Conservation (phyloP, 176 grass and related monocot genomes). For the Avena insularis region DNA sequence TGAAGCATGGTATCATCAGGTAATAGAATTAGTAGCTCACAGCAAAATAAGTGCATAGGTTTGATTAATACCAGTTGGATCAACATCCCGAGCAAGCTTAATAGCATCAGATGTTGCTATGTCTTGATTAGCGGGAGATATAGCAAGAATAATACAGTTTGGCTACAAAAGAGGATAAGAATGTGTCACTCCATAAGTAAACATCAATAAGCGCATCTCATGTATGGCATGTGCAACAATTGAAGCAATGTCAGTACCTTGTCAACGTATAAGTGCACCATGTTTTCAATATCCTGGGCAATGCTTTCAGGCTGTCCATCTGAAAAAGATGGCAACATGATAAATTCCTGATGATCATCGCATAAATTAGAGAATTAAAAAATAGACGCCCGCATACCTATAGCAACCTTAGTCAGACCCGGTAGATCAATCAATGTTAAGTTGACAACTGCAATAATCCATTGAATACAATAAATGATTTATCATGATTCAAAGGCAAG, state of each 20-base stretch:
- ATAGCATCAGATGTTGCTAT: slow-evolving; percentile 98
- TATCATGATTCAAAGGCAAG: not conserved
- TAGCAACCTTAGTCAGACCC: slow-evolving; percentile 88
- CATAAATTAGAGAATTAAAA: slow-evolving; percentile 26
- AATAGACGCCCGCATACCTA: slow-evolving; percentile 56
- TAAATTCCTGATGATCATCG: slow-evolving; percentile 2
- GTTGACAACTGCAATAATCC: slow-evolving; percentile 77
- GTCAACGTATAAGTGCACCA: slow-evolving; percentile 81
- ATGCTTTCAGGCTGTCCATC: slow-evolving; percentile 91
- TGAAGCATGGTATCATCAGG: slow-evolving; percentile 2
- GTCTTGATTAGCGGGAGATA: slow-evolving; percentile 96
- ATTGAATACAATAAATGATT: slow-evolving; percentile 38
- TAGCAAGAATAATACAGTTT: slow-evolving; percentile 86
- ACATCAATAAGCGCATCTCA: slow-evolving; percentile 6
- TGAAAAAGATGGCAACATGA: slow-evolving; percentile 55
- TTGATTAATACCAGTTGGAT: slow-evolving; percentile 68
- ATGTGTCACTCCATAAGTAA: slow-evolving; percentile 3
- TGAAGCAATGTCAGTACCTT: slow-evolving; percentile 59
- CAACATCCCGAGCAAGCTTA: slow-evolving; percentile 88
- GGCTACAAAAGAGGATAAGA: slow-evolving; percentile 62
- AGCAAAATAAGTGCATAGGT: slow-evolving; percentile 19
- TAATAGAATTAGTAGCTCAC: slow-evolving; percentile 21
- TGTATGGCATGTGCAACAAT: not conserved
- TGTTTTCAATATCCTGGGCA: slow-evolving; percentile 89
- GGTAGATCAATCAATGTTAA: slow-evolving; percentile 95